Base-by-base conservation (phyloP, 495 filamentous ascomycete genomes). In the Polyplosphaeria fusca region DNA sequence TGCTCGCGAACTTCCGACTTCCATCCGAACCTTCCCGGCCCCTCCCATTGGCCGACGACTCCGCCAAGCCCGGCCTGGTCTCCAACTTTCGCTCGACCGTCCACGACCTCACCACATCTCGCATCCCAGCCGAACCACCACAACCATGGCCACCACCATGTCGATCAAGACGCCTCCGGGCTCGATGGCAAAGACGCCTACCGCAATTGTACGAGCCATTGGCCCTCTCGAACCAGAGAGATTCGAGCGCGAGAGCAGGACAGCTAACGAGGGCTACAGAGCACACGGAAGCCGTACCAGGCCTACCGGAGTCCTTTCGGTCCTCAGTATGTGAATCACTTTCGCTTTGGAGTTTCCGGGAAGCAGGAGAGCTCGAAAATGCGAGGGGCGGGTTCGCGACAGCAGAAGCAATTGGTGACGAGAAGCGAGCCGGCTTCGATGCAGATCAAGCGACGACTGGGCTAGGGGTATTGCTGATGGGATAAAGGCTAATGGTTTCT, bases 291-390 rank as follows among this genome's bases (percentile, higher is more conserved):
- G 14, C 16, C 24, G 23, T 75, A 75, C 58, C 38, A 41, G 23
- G 68, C 69, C 26, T 77, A 77, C 60, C 66, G 68, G 56, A 72
- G 69, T 43, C 74, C 74, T 18, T 77, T 71, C 63, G 74, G 71
- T 19, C 74, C 74, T 11, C 67, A 70, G 73, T 77, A 67, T 42
- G 67, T 67, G 20, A 22, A 7, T 32, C 27, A 27, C 45, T 20
- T 28, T 24, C 28, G 35, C 4, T 22, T 28, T 0, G 20, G 2
- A 12, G 39, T 13, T 35, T 35, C 30, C 39, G 49, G 52, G 44
- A 4, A 20, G 28, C 12, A 20, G 42, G 11, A 24, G 16, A 12
- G 24, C 7, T 18, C 38, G n/a, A 24, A 7, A 42, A 26, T 22
- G 22, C 4, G 24, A 23, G 55, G 54, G 11, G 39, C 9, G n/a